A percentile compares a stretch with the other conserved stretches of the same genome.
phyloP scores from a whole-genome alignment of 2,329 filamentous ascomycete species.

The Alternaria alternata region DNA sequence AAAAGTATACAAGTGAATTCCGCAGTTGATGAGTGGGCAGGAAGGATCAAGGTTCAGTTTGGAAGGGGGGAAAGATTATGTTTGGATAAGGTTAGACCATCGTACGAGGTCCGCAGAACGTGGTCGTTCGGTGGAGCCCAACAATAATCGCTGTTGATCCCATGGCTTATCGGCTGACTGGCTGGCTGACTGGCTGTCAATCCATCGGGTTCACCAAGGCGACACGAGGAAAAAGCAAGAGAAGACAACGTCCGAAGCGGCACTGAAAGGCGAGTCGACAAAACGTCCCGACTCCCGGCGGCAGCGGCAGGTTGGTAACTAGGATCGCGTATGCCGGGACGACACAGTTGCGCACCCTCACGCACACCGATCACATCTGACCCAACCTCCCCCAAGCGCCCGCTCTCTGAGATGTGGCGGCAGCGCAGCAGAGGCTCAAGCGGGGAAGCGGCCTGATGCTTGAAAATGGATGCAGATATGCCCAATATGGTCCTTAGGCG shows the following conservation, averaged over 20 bases:
- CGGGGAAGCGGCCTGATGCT: constrained; percentile 25
- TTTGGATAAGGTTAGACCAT: background rate
- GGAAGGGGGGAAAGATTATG: background rate
- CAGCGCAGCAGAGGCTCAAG: constrained; percentile 24
- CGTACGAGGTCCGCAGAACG: background rate
- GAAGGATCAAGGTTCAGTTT: background rate
- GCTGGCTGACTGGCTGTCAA: background rate
- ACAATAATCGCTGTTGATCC: too few species aligned
- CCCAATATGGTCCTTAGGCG: constrained; percentile 12
- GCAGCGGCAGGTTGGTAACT: background rate
- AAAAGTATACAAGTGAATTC: background rate
- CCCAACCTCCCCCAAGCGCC: background rate
- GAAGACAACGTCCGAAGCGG: background rate
- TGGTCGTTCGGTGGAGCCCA: background rate
- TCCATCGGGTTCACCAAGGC: background rate
- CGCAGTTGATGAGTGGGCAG: constrained; percentile 4
- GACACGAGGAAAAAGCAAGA: background rate
- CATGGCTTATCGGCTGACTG: background rate
- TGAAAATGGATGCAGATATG: constrained; percentile 22
- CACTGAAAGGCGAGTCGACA: background rate
- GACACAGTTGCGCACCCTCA: background rate
- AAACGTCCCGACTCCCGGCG: background rate
- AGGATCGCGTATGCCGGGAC: constrained; percentile 1
- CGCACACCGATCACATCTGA: constrained; percentile 28
- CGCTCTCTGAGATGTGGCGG: background rate